Conservation (phyloP, 140 eudicot genomes). For the Senecio squalidus region DNA sequence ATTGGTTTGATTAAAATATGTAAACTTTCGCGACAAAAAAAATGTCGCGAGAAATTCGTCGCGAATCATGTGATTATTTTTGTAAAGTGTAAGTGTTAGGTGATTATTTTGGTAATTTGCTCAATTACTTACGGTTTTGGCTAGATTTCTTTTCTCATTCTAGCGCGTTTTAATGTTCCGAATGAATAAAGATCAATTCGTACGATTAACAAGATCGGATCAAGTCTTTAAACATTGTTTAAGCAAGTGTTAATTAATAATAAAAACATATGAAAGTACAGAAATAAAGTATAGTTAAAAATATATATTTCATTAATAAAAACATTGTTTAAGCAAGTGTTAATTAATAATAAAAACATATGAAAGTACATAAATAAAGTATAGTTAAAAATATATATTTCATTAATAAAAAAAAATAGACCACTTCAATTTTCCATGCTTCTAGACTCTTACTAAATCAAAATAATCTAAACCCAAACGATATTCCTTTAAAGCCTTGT, state of each 20-base stretch:
- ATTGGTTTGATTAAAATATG: no score
- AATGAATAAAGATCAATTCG: not conserved
- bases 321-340: constrained; percentile 4
- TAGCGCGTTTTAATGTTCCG: not conserved
- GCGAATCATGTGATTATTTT: no score
- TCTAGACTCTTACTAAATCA: constrained; percentile 10
- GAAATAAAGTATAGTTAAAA: constrained; percentile 29
- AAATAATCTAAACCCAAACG: not conserved
- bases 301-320: not conserved
- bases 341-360: not conserved
- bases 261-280: no score
- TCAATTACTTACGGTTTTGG: no score
- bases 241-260: not conserved
- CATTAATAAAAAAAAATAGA: not conserved
- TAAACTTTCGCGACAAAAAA: no score
- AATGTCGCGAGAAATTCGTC: no score
- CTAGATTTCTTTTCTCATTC: not conserved
- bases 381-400: constrained; percentile 18
- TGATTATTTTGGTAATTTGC: no score
- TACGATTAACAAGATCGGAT: not conserved
- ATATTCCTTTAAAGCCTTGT: not conserved
- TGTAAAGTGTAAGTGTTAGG: no score
- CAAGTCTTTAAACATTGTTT: constrained; percentile 1
- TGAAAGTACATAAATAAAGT: no score
- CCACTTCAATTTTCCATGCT: constrained; percentile 13